Base-by-base conservation (phyloP, 495 filamentous ascomycete species). In the Podospora pseudocomata region DNA sequence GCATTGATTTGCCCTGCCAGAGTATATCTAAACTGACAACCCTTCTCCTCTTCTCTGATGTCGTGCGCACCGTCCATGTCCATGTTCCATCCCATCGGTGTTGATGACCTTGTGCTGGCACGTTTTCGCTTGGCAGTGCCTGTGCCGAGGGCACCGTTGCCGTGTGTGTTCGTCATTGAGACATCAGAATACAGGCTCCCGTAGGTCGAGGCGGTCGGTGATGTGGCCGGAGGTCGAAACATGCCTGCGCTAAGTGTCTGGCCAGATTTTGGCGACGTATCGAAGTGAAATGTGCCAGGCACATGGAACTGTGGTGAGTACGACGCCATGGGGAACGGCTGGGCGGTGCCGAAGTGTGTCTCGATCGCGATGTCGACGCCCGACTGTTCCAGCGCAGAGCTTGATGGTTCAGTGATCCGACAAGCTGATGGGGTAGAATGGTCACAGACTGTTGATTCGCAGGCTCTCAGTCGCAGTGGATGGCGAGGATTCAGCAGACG, bases 201-300 rank as follows among this genome's bases (percentile, higher is more conserved):
- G 9, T 89, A 88, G 28, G 82, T 86, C 7, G 87, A 86, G 2
- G 86, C 81, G 4, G 89, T 88, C 4, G 87, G 84, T 18, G 90
- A 87, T 2, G 66, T 59, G n/a, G 80, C 76, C 4, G 91, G 90
- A 2, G 89, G 85, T 67, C 87, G 90, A 75, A 92, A 93, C 72
- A 93, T 78, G 76, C 86, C 76, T 72, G 84, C 79, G 86, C 71
- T 77, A 4, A 79, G 67, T 18, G 73, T 56, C 49, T 88, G 75
- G 80, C 80, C 77, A 80, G 76, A 65, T 60, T 68, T 67, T 20
- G 73, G 69, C 13, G 73, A 64, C 11, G 71, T 26, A 57, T 89
- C 86, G 64, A 84, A 78, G 65, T 83, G 78, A 71, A 86, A 84
- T 60, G 80, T 79, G 20, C 79, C 79, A 54, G 83, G 82, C 79